Evolutionary conservation across 108 stramenopile species (phyloP).

Genomic region (Mayamaea pseudoterrestris): DNA sequence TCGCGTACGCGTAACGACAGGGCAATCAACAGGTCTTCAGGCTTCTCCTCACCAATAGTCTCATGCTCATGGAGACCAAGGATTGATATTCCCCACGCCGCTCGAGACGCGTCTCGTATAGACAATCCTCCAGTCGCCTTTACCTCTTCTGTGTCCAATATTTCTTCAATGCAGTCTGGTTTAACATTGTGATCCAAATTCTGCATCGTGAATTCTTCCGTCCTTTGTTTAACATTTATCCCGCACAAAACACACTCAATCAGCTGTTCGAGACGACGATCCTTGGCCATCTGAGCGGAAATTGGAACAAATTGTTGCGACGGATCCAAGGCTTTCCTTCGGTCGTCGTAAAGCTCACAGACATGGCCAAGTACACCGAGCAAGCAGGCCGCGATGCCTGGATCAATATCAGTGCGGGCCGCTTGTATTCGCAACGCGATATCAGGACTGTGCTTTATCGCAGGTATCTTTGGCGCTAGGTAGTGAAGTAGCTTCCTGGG

Average conservation of each 20-base stretch:
- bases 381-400: slow-evolving; percentile 34
- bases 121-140: slow-evolving; percentile 19
- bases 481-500: slow-evolving; percentile 40
- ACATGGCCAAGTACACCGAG: slow-evolving; percentile 30
- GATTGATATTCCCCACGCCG: slow-evolving; percentile 43
- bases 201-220: neutral
- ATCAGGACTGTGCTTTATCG: slow-evolving; percentile 44
- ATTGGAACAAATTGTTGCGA: neutral
- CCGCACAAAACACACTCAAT: slow-evolving; percentile 44
- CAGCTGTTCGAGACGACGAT: slow-evolving; percentile 52
- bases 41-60: slow-evolving; percentile 24
- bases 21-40: slow-evolving; percentile 20
- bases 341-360: slow-evolving; percentile 20
- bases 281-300: slow-evolving; percentile 18
- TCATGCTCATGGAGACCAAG: slow-evolving; percentile 17
- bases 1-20: slow-evolving; percentile 32
- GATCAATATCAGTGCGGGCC: slow-evolving; percentile 29
- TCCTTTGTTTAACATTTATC: slow-evolving; percentile 21
- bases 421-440: slow-evolving; percentile 33
- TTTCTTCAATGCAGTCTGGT: slow-evolving; percentile 19
- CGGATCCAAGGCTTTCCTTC: neutral
- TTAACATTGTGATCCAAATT: neutral
- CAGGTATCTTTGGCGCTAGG: slow-evolving; percentile 45
- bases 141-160: slow-evolving; percentile 10
- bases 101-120: slow-evolving; percentile 36